Evolutionary conservation across 139 green algal species (phyloP).

Genomic region (Yamagishiella unicocca): DNA sequence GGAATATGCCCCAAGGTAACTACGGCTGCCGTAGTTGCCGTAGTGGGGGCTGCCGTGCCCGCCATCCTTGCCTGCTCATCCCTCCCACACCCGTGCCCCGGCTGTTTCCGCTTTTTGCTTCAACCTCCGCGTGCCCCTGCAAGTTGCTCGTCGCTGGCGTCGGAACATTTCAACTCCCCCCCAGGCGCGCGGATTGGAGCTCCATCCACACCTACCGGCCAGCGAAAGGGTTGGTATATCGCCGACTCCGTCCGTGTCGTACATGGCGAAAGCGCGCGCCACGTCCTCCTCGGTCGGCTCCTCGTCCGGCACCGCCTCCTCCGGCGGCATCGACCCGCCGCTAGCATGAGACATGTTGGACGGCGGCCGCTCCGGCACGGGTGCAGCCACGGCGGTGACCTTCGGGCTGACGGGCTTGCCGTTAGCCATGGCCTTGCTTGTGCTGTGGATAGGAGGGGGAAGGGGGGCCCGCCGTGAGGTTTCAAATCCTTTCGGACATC

Average conservation of each 20-base stretch:
- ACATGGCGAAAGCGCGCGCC: conserved; percentile 65
- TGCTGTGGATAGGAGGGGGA: conserved; percentile 2
- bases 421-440: conserved; percentile 15
- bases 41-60: too few species aligned
- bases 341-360: conserved; percentile 11
- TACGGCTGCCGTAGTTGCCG: too few species aligned
- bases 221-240: conserved; percentile 58
- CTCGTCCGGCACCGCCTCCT: conserved; percentile 13
- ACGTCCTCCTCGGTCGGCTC: conserved; percentile 73
- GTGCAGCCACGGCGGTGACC: background rate
- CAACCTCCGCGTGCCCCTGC: too few species aligned
- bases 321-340: background rate
- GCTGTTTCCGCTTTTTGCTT: too few species aligned
- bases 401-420: conserved; percentile 36
- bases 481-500: too few species aligned
- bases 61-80: too few species aligned
- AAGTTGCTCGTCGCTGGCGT: too few species aligned
- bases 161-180: too few species aligned
- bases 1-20: too few species aligned
- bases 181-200: too few species aligned
- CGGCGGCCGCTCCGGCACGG: conserved; percentile 4
- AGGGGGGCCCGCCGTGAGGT: too few species aligned
- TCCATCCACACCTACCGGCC: conserved; percentile 44
- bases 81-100: too few species aligned
- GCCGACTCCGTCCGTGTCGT: conserved; percentile 65